phyloP scores from a whole-genome alignment of 768 basidiomycete species.

The Mycena haematopus region DNA sequence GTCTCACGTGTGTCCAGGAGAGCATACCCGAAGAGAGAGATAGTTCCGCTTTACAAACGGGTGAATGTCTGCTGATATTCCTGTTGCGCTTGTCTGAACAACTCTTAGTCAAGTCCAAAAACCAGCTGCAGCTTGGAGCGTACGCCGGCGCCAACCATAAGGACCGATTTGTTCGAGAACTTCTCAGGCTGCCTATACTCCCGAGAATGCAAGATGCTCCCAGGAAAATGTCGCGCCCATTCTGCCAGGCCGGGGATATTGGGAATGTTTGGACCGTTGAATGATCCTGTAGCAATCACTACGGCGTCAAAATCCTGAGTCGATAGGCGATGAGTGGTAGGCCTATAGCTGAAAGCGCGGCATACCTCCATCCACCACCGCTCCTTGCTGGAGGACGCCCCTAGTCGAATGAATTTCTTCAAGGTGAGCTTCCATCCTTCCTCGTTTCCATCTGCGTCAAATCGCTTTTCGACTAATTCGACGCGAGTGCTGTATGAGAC shows the following conservation, averaged over 20 bases:
- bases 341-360: too few species aligned
- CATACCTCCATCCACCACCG: slow-evolving; percentile 30
- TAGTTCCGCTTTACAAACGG: slow-evolving; percentile 33
- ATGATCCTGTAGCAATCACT: slow-evolving; percentile 29
- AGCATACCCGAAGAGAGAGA: slow-evolving; percentile 27
- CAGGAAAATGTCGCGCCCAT: slow-evolving; percentile 36
- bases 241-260: slow-evolving; percentile 32
- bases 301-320: slow-evolving; percentile 33
- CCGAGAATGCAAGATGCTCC: slow-evolving; percentile 38
- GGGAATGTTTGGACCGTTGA: slow-evolving; percentile 30
- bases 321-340: not conserved
- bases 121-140: slow-evolving; percentile 6
- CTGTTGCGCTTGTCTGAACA: slow-evolving; percentile 31
- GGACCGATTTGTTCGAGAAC: too few species aligned
- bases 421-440: slow-evolving; percentile 42
- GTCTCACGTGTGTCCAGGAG: not conserved
- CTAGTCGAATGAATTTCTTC: slow-evolving; percentile 31
- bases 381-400: slow-evolving; percentile 22
- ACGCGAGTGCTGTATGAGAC: slow-evolving; percentile 56
- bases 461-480: slow-evolving; percentile 49
- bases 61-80: slow-evolving; percentile 36
- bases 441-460: slow-evolving; percentile 37
- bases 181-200: slow-evolving; percentile 42
- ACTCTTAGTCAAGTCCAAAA: too few species aligned
- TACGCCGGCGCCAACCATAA: slow-evolving; percentile 40